Percentiles rank a stretch among this genome's conserved stretches.
These are phyloP conservation scores for Globisporangium alternatum DNA, from an alignment of 352 stramenopile genomes.

Conservation along the genomic window DNA sequence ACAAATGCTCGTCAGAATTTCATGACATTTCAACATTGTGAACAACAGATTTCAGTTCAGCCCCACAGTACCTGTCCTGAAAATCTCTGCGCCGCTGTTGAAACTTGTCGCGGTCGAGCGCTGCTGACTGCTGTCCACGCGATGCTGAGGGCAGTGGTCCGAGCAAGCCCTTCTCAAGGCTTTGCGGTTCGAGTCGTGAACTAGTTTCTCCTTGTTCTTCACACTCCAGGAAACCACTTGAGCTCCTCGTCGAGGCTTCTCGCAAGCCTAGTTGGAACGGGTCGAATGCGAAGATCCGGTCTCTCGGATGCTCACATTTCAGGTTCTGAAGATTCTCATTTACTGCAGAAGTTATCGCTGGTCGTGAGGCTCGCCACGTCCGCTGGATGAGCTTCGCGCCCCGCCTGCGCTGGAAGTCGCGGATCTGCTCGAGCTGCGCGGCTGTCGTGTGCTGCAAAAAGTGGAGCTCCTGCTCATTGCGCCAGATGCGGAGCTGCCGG, in stretches of 20 bases:
- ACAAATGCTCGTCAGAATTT: background rate
- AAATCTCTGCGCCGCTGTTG: conserved; percentile 21
- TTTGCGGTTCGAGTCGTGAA: background rate
- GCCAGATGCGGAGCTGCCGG: conserved; percentile 51
- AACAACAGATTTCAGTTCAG: background rate
- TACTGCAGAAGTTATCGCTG: background rate
- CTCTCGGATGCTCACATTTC: conserved; percentile 11
- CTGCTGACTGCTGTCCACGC: background rate
- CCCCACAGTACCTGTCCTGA: conserved; percentile 26
- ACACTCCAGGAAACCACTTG: background rate
- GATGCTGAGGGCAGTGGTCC: conserved; percentile 7
- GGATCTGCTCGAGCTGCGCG: conserved; percentile 41
- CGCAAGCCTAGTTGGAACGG: conserved; percentile 22
- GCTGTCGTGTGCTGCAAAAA: conserved; percentile 62
- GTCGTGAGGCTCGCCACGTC: conserved; percentile 28
- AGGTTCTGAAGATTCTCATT: background rate
- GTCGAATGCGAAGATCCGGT: conserved; percentile 35
- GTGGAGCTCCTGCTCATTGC: conserved; percentile 61
- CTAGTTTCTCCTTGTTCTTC: conserved; percentile 13
- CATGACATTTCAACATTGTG: background rate
- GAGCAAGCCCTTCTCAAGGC: conserved; percentile 1
- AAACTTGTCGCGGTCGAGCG: conserved; percentile 21
- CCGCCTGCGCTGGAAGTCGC: conserved; percentile 39
- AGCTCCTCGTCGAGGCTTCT: background rate
- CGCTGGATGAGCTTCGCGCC: conserved; percentile 42